Evolutionary conservation across 2,329 filamentous ascomycete genomes (phyloP).

Genomic region (Phaeosphaeriaceae sp.): DNA sequence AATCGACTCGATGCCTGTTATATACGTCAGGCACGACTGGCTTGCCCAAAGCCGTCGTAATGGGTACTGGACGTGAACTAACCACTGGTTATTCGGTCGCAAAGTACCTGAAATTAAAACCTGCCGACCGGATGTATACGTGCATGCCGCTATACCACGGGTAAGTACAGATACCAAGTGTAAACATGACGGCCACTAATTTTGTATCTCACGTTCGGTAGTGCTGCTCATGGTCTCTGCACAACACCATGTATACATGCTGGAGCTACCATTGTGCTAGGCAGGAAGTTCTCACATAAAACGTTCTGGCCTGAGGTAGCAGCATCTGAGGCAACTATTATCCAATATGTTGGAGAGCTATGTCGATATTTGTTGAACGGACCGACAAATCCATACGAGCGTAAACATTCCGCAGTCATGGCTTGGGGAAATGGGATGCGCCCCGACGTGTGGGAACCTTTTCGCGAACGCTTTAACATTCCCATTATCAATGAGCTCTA

Average conservation of each 20-base stretch:
- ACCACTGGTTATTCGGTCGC: constrained; percentile 26
- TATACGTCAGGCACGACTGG: constrained; percentile 49
- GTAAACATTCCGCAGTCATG: constrained; percentile 39
- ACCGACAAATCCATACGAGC: constrained; percentile 39
- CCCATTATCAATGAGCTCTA: constrained; percentile 50
- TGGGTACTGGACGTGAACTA: constrained; percentile 39
- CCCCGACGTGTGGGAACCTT: constrained; percentile 51
- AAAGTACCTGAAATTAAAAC: constrained; percentile 37
- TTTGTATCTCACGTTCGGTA: not conserved
- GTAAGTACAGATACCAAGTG: not conserved
- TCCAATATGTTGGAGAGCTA: constrained; percentile 49
- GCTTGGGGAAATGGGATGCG: constrained; percentile 53
- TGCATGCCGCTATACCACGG: constrained; percentile 49
- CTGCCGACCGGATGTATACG: constrained; percentile 41
- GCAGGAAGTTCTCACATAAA: constrained; percentile 43
- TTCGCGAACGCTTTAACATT: constrained; percentile 49
- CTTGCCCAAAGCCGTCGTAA: constrained; percentile 42
- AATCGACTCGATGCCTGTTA: constrained; percentile 38
- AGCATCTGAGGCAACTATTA: constrained; percentile 34
- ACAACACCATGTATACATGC: constrained; percentile 38
- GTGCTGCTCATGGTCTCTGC: constrained; percentile 42
- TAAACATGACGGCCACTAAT: not conserved
- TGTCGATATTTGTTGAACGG: constrained; percentile 47
- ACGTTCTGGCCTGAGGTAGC: constrained; percentile 50
- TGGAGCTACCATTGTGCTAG: constrained; percentile 39